Evolutionary conservation across 768 basidiomycete genomes (phyloP).

Genomic region (Russula abietina): DNA sequence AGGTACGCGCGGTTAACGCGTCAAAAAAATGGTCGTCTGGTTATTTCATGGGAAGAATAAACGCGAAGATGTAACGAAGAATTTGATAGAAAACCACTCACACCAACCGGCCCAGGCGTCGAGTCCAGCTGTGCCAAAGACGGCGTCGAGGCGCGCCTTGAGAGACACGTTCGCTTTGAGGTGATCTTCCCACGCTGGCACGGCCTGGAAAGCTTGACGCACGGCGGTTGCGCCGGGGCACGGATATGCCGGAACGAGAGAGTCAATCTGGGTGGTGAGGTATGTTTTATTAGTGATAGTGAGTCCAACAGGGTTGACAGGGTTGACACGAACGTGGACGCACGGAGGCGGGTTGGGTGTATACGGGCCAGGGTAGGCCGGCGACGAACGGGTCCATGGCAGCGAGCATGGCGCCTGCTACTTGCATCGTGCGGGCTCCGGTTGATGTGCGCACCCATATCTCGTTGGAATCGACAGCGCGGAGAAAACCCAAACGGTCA

Average conservation of each 20-base stretch:
- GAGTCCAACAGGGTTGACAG: not conserved
- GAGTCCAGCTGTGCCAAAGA: conserved; percentile 38
- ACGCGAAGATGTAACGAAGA: not conserved
- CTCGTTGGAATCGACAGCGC: conserved; percentile 32
- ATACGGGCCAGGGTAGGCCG: conserved; percentile 34
- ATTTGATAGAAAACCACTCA: not conserved
- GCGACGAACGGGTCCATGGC: conserved; percentile 40
- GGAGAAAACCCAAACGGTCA: conserved; percentile 35
- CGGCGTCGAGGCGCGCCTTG: conserved; percentile 35
- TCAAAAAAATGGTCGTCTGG: conserved; percentile 49
- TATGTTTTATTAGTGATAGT: not conserved
- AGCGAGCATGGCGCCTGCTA: conserved; percentile 40
- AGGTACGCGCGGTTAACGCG: conserved; percentile 45
- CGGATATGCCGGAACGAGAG: conserved; percentile 40
- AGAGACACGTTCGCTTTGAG: conserved; percentile 35
- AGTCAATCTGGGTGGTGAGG: conserved; percentile 37
- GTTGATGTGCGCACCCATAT: conserved; percentile 42
- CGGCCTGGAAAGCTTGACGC: conserved; percentile 38
- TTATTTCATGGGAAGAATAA: not conserved
- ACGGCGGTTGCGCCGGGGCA: conserved; percentile 40
- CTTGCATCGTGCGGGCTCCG: conserved; percentile 44
- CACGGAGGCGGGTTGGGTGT: conserved; percentile 40
- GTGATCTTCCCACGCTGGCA: conserved; percentile 44
- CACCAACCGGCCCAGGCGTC: conserved; percentile 45
- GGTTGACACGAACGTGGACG: conserved; percentile 24